phyloP scores from a whole-genome alignment of 192 early-diverging fungal genomes.

The Cladochytrium replicatum region DNA sequence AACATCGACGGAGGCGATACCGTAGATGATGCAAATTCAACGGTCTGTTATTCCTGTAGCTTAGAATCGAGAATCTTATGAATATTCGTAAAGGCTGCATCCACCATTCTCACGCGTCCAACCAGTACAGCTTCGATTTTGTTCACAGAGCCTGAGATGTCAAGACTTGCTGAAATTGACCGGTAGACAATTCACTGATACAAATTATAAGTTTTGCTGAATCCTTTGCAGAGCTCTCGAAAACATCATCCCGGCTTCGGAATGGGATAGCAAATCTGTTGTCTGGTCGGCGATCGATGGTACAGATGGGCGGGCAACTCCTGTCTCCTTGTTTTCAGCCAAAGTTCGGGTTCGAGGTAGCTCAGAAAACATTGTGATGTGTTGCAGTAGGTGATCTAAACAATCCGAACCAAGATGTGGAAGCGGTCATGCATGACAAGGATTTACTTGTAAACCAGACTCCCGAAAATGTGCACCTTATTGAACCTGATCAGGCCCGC shows the following conservation, averaged over 20 bases:
- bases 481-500: too few species aligned
- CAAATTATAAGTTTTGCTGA: not conserved
- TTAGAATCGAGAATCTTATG: not conserved
- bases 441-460: too few species aligned
- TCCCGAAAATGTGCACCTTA: too few species aligned
- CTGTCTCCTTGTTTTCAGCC: not conserved
- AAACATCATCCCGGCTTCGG: conserved; percentile 16
- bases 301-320: not conserved
- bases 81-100: not conserved
- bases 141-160: conserved; percentile 11
- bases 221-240: conserved; percentile 9
- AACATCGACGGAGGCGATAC: too few species aligned
- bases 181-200: not conserved
- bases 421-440: conserved; percentile 9
- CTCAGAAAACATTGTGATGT: not conserved
- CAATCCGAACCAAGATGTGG: conserved; percentile 8
- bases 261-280: conserved; percentile 21
- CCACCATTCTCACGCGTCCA: not conserved
- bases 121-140: conserved; percentile 8
- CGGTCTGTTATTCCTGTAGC: too few species aligned
- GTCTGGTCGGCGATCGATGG: conserved; percentile 6
- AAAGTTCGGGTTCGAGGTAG: not conserved
- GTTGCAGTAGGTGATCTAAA: not conserved
- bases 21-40: too few species aligned
- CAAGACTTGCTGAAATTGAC: conserved; percentile 14